A percentile compares a stretch with the other conserved stretches of the same genome.
Evolutionary conservation across 495 filamentous ascomycete genomes (phyloP).

Genomic region (Aspergillus bridgeri): DNA sequence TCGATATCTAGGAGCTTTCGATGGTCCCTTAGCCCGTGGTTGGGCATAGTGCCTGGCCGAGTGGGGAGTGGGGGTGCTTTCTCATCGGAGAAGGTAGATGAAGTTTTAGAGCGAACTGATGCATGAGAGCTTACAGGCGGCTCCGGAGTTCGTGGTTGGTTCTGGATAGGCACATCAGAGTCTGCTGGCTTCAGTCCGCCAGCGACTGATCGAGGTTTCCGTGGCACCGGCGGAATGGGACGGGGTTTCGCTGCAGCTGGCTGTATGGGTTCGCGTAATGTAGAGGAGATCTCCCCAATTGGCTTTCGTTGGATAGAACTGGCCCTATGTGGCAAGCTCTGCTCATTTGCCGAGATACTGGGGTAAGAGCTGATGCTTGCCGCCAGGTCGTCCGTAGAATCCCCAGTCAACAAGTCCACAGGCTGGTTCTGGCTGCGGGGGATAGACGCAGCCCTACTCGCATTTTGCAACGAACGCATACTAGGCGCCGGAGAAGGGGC

Average conservation of each 20-base stretch:
- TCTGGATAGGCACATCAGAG: neutral
- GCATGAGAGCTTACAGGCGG: slow-evolving; percentile 15
- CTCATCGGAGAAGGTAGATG: slow-evolving; percentile 16
- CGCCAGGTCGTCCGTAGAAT: neutral
- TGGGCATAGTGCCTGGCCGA: slow-evolving; percentile 18
- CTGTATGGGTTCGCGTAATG: slow-evolving; percentile 1
- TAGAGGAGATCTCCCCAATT: neutral
- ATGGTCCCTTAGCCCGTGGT: slow-evolving; percentile 13
- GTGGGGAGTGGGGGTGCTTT: slow-evolving; percentile 22
- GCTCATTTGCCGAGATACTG: slow-evolving; percentile 2
- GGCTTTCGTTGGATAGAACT: slow-evolving; percentile 12
- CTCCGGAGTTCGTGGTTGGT: neutral
- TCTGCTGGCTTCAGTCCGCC: neutral
- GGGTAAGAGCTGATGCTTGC: neutral
- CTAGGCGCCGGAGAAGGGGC: slow-evolving; percentile 1
- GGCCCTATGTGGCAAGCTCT: neutral
- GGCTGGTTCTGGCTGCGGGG: neutral
- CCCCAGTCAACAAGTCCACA: neutral
- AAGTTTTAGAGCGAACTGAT: slow-evolving; percentile 11
- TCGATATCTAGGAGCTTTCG: slow-evolving; percentile 5
- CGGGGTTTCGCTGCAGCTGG: slow-evolving; percentile 16
- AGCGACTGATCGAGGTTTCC: slow-evolving; percentile 7
- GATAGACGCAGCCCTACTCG: neutral
- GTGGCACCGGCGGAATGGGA: slow-evolving; percentile 15
- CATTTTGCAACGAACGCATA: neutral